phyloP scores from a whole-genome alignment of 2,329 filamentous ascomycete species.

The Epicoccum nigrum region DNA sequence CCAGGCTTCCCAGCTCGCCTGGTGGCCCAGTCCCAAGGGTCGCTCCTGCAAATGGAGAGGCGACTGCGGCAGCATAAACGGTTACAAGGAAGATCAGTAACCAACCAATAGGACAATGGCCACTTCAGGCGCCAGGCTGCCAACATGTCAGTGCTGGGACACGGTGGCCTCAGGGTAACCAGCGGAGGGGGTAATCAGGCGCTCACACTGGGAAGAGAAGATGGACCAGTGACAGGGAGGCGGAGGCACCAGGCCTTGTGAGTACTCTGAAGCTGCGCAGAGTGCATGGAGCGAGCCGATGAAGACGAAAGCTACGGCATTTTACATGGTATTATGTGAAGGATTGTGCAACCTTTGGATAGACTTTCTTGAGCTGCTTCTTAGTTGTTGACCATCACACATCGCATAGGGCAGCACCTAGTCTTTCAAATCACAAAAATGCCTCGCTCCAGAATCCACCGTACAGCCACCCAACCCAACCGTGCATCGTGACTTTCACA shows the following conservation, averaged over 20 bases:
- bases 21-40: constrained; percentile 73
- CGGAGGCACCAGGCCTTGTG: not conserved
- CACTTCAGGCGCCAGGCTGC: not conserved
- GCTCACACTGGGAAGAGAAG: not conserved
- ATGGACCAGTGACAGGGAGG: not conserved
- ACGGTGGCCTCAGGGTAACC: constrained; percentile 1
- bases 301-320: not conserved
- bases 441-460: no score
- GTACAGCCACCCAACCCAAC: not conserved
- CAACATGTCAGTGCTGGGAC: constrained; percentile 1
- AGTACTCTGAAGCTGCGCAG: no score
- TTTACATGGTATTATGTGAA: not conserved
- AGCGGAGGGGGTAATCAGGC: constrained; percentile 1
- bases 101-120: not conserved
- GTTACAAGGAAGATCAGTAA: not conserved
- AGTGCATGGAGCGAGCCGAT: not conserved
- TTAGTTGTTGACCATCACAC: not conserved
- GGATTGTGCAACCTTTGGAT: not conserved
- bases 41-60: constrained; percentile 33
- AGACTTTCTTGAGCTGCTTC: not conserved
- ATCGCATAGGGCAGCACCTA: no score
- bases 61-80: constrained; percentile 24
- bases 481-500: constrained; percentile 14
- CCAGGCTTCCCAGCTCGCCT: constrained; percentile 72
- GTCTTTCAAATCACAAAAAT: no score